A percentile compares a stretch with the other conserved stretches of the same genome.
Conservation (phyloP, 2,329 filamentous ascomycete genomes). For the Colletotrichum costaricense region DNA sequence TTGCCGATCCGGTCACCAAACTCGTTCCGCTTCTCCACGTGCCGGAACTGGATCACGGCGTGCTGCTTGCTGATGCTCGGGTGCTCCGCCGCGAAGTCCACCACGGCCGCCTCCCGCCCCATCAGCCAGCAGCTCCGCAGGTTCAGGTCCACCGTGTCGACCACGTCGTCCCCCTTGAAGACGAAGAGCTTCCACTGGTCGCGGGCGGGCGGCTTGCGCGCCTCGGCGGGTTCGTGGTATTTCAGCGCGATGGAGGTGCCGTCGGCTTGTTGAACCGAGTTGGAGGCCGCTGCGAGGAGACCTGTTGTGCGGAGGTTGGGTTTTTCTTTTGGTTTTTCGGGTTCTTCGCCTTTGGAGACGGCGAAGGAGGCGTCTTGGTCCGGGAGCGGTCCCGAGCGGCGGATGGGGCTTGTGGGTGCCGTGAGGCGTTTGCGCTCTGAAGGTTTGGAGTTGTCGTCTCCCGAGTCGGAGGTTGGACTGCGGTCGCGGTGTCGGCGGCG, state of each 20-base stretch:
- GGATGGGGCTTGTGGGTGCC: constrained; percentile 33
- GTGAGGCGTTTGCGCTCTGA: constrained; percentile 39
- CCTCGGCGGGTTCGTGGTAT: constrained; percentile 95
- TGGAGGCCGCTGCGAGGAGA: constrained; percentile 87
- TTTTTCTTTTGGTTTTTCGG: constrained; percentile 79
- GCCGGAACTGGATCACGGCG: constrained; percentile 92
- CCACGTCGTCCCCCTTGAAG: constrained; percentile 84
- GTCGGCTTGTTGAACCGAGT: constrained; percentile 76
- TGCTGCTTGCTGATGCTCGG: constrained; percentile 96
- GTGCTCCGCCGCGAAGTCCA: constrained; percentile 87
- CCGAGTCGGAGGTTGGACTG: constrained; percentile 41
- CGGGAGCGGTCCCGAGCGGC: constrained; percentile 63
- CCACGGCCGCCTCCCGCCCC: constrained; percentile 82
- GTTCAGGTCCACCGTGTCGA: constrained; percentile 84
- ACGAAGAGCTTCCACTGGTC: constrained; percentile 91
- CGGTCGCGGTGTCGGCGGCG: not conserved
- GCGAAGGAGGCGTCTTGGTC: constrained; percentile 72
- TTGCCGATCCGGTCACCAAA: constrained; percentile 84
- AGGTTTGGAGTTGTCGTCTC: constrained; percentile 41
- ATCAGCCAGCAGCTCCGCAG: constrained; percentile 90
- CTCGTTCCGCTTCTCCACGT: constrained; percentile 85
- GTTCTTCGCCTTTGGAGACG: constrained; percentile 60
- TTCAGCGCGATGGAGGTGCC: constrained; percentile 86
- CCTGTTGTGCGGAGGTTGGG: constrained; percentile 88
- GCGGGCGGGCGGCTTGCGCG: constrained; percentile 83